Percentiles rank a stretch among this genome's conserved stretches.
These are phyloP conservation scores for Curvularia sp. DNA, from an alignment of 2,329 filamentous ascomycete species.

Conservation along the genomic window DNA sequence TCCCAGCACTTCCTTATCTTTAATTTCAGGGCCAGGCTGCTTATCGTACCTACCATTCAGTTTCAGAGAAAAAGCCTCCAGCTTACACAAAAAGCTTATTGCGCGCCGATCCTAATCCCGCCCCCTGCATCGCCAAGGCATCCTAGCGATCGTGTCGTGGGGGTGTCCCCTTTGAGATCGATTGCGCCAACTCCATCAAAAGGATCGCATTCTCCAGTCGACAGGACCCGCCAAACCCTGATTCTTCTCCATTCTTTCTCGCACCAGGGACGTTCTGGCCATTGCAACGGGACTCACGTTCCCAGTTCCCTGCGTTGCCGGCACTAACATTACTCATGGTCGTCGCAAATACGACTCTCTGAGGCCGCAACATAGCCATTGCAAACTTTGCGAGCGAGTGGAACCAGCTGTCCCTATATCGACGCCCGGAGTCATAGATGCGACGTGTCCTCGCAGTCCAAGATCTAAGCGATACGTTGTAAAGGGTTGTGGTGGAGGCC, in stretches of 20 bases:
- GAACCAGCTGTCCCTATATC: constrained; percentile 6
- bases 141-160: constrained; percentile 18
- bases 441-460: constrained; percentile 20
- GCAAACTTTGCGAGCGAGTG: constrained; percentile 4
- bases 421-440: constrained; percentile 2
- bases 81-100: constrained; percentile 18
- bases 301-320: constrained; percentile 9
- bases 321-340: constrained; percentile 5
- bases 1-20: constrained; percentile 10
- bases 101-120: constrained; percentile 22
- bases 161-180: constrained; percentile 10
- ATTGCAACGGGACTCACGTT: constrained; percentile 3
- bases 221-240: constrained; percentile 18
- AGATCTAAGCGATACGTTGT: constrained; percentile 15
- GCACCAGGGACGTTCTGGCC: constrained; percentile 12
- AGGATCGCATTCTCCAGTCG: constrained; percentile 10
- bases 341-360: neutral
- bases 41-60: constrained; percentile 18
- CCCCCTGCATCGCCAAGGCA: constrained; percentile 21
- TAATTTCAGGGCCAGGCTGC: constrained; percentile 13
- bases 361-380: neutral
- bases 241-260: constrained; percentile 20
- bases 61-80: constrained; percentile 15
- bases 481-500: constrained; percentile 7
- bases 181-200: constrained; percentile 9